Base-by-base conservation (phyloP, 345 rosid species). In the Populus pruinosa region DNA sequence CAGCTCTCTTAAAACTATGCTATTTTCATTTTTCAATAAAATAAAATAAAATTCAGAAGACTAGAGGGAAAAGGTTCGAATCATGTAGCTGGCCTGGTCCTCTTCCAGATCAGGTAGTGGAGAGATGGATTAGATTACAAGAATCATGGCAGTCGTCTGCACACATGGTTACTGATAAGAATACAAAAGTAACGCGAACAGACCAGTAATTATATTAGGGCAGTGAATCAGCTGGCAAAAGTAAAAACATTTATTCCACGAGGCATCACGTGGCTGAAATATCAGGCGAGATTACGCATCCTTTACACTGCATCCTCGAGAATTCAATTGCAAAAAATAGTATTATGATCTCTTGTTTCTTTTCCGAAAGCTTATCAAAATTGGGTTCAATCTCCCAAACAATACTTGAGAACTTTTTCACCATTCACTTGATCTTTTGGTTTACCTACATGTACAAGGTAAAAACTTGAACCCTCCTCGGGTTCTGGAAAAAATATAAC, bases 301-400 rank as follows among this genome's bases (percentile, higher is more conserved):
- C 63, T 25, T 27, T 70, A 8, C 39, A 9, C n/a, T 21, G 17
- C 2, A 35, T 49, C 14, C 21, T 35, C n/a, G 27, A 36, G 10
- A 36, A 61, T 61, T 73, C 76, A 61, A 61, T 36, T 8, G 35
- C 25, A 62, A 59, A 38, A 73, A 73, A 43, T 50, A 13, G 17
- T 43, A 6, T 72, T 39, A 1, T 59, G 31, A 77, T 56, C n/a
- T 75, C 21, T 29, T 53, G 79, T 59, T 73, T 6, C 9, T 25
- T 25, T 27, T 12, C 4, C 36, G 50, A 59, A 53, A 64, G 53
- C 63, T 55, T 61, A 67, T 71, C 85, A 85, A 87, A 87, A 83
- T 36, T 35, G 87, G 88, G 84, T 84, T 83, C 74, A 63, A 61
- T 72, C 77, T 55, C 80, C 82, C 80, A 7, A 25, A 47, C 27